phyloP scores from a whole-genome alignment of 2,329 filamentous ascomycete species.

The Sclerotinia subarctica region DNA sequence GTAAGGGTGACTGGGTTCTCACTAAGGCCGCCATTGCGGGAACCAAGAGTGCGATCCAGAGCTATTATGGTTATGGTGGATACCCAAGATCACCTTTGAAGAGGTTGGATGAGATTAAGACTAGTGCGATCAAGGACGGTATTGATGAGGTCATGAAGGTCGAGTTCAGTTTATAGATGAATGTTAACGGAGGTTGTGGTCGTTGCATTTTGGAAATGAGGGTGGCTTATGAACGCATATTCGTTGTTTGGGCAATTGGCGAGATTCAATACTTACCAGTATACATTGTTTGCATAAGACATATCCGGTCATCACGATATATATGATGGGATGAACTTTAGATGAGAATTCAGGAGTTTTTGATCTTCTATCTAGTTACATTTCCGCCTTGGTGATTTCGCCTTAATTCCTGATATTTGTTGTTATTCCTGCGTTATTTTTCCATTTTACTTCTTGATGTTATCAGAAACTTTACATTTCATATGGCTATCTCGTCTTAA shows the following conservation, averaged over 20 bases:
- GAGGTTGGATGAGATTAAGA: slow-evolving; percentile 57
- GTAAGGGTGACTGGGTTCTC: slow-evolving; percentile 76
- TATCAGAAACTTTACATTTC: neutral
- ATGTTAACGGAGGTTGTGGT: neutral
- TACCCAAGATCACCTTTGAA: slow-evolving; percentile 71
- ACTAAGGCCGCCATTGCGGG: slow-evolving; percentile 81
- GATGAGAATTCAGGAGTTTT: neutral
- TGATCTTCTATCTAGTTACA: neutral
- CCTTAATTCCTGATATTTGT: neutral
- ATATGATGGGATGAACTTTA: neutral
- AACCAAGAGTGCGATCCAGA: slow-evolving; percentile 81
- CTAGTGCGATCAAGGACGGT: slow-evolving; percentile 52
- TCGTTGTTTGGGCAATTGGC: neutral
- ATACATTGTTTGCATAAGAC: slow-evolving; percentile 1
- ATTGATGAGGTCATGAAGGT: slow-evolving; percentile 63
- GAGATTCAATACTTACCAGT: neutral
- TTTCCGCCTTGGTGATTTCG: neutral
- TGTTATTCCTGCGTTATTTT: neutral
- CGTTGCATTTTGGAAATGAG: neutral
- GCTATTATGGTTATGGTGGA: slow-evolving; percentile 78
- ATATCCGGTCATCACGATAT: neutral
- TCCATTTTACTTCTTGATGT: no score
- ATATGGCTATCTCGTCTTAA: neutral
- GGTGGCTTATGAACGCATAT: neutral
- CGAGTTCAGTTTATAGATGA: slow-evolving; percentile 46